phyloP scores from a whole-genome alignment of 352 stramenopile genomes.

The Saprolegnia diclina region DNA sequence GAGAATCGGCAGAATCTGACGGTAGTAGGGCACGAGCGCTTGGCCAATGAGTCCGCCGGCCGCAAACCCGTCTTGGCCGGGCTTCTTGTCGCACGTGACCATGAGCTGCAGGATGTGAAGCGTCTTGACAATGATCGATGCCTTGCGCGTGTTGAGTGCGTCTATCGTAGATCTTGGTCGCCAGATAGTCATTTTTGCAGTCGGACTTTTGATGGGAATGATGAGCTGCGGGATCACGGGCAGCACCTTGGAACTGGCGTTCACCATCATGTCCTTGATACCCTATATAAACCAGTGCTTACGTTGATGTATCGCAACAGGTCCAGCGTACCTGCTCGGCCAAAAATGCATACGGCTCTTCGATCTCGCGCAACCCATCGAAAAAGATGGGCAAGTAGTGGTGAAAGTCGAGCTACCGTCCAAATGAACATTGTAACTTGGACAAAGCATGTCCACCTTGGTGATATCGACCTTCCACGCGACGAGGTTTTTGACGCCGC shows the following conservation, averaged over 20 bases:
- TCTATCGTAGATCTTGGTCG: slow-evolving; percentile 31
- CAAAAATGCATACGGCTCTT: slow-evolving; percentile 95
- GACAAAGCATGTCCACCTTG: slow-evolving; percentile 44
- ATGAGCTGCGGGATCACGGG: slow-evolving; percentile 97
- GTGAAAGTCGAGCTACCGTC: slow-evolving; percentile 92
- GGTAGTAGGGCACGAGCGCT: slow-evolving; percentile 96
- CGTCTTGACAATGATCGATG: slow-evolving; percentile 94
- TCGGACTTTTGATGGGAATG: slow-evolving; percentile 95
- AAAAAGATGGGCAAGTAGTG: slow-evolving; percentile 99
- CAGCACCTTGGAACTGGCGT: slow-evolving; percentile 92
- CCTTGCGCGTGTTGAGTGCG: slow-evolving; percentile 90
- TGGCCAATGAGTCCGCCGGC: slow-evolving; percentile 86
- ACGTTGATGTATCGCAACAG: neutral
- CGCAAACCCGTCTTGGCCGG: slow-evolving; percentile 61
- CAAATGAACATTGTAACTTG: neutral
- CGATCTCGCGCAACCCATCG: slow-evolving; percentile 93
- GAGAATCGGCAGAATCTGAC: slow-evolving; percentile 94
- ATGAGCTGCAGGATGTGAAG: slow-evolving; percentile 96
- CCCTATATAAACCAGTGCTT: slow-evolving; percentile 37
- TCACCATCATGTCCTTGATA: slow-evolving; percentile 97
- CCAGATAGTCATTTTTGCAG: neutral
- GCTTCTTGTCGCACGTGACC: slow-evolving; percentile 87
- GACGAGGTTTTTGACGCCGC: slow-evolving; percentile 93
- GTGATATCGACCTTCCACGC: slow-evolving; percentile 96
- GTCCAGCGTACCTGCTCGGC: slow-evolving; percentile 60